Evolutionary conservation across 1,284 basidiomycete genomes (phyloP), one percentile per base, ranked within the genome.

Genomic region (Pseudozyma sp.): DNA sequence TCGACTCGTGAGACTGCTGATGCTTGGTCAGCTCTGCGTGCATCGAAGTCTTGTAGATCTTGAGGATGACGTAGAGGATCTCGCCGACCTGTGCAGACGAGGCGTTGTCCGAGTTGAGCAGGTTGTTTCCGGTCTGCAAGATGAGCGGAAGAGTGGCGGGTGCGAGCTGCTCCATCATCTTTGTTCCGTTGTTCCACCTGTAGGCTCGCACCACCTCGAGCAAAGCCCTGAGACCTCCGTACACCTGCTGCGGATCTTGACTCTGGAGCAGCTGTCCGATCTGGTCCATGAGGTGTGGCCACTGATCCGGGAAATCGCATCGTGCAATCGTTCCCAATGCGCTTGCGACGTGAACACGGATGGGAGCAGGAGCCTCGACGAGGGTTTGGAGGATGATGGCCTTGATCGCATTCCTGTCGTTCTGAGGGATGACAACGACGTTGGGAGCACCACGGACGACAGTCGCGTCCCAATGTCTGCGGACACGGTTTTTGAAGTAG

Each of bases 401-500:
- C 58, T 77, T 78, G 53, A 84, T 76, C 5, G 70, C 54, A 11
- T 67, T 46, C 49, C 68, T 68, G 64, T 84, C 82, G 0, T 53
- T 47, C 31, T 74, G 69, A 5, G 78, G 63, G 30, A 84, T 77
- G 30, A 47, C 60, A 14, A 54, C 43, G 16, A 55, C 16, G 1
- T 48, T 39, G 14, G 66, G 61, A 24, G 34, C 65, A 16, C 57
- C 51, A 17, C 69, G 60, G 17, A 53, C 56, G 4, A 67, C 50
- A 11, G 56, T 45, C n/a, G 59, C 29, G 47, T 82, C 81, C 82
- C 82, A 84, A 19, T 74, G 66, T 4, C 71, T 52, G 10, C 75
- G 58, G 10, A 83, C 71, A 48, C 82, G 80, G 63, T 84, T 84
- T 70, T 84, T 84, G 31, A 80, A 63, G 68, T 83, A 81, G 63